Conservation (phyloP, 495 filamentous ascomycete species). For the Penicillium fimorum region DNA sequence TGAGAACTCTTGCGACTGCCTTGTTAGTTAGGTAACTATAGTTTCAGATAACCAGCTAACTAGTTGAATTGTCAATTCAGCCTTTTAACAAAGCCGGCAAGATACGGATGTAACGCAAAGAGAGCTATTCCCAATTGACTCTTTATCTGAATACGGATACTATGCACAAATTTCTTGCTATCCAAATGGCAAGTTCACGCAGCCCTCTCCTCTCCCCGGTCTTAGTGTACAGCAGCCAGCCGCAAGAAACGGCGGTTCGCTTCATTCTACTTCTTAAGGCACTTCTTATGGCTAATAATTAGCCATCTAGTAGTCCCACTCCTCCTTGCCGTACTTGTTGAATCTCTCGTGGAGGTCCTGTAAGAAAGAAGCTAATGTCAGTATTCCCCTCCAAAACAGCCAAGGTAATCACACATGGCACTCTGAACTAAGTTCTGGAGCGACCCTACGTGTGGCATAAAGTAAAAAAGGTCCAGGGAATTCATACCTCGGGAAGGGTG, state of each 20-base stretch:
- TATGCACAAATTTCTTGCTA: conserved; percentile 43
- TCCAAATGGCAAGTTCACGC: conserved; percentile 23
- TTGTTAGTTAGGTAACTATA: background rate
- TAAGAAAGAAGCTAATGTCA: conserved; percentile 8
- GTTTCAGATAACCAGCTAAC: background rate
- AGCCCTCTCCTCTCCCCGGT: conserved; percentile 21
- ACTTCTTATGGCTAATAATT: conserved; percentile 13
- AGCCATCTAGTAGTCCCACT: conserved; percentile 46
- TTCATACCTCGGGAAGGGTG: conserved; percentile 79
- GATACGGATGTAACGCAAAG: conserved; percentile 15
- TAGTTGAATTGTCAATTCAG: background rate
- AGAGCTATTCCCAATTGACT: conserved; percentile 39
- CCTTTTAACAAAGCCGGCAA: background rate
- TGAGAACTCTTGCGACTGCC: background rate
- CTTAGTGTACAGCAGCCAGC: conserved; percentile 66
- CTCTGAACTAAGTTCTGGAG: background rate
- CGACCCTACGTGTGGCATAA: background rate
- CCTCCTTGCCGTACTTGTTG: conserved; percentile 99
- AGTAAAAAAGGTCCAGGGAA: background rate
- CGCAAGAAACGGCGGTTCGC: conserved; percentile 44
- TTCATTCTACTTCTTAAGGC: conserved; percentile 18
- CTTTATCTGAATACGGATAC: conserved; percentile 32
- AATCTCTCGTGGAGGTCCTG: conserved; percentile 88
- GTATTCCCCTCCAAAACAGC: conserved; percentile 16
- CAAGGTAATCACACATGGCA: conserved; percentile 5